Percentiles rank a stretch among this genome's conserved stretches.
phyloP scores from a whole-genome alignment of 148 eudicot species.

The Camellia japonica region DNA sequence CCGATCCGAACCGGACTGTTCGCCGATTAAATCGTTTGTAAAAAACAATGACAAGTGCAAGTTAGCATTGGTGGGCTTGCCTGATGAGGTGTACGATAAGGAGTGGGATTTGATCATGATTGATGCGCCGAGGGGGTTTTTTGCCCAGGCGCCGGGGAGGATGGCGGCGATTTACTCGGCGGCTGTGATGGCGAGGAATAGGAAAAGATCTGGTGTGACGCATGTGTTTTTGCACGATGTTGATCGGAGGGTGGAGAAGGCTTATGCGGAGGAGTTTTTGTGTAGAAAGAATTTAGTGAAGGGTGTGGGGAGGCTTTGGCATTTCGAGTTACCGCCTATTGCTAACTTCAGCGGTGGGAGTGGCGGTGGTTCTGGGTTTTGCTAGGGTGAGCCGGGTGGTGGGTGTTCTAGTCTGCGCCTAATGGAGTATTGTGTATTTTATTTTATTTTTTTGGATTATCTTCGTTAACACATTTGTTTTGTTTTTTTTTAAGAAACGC shows the following conservation, averaged over 20 bases:
- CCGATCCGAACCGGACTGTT: constrained; percentile 13
- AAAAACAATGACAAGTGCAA: constrained; percentile 26
- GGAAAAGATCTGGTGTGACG: constrained; percentile 32
- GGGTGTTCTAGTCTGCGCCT: background rate
- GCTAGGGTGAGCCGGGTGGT: constrained; percentile 1
- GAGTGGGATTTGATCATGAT: constrained; percentile 61
- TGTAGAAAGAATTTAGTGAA: constrained; percentile 31
- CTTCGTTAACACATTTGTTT: no score
- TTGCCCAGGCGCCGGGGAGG: constrained; percentile 48
- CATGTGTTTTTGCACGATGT: constrained; percentile 49
- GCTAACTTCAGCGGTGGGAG: background rate
- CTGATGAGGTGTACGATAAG: constrained; percentile 31
- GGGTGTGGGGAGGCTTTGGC: constrained; percentile 41
- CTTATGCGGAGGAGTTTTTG: constrained; percentile 29
- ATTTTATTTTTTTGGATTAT: no score
- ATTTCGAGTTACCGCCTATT: constrained; percentile 32
- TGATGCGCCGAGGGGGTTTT: constrained; percentile 48
- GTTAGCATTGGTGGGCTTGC: constrained; percentile 30
- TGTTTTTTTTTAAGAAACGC: no score
- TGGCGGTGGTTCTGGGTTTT: constrained; percentile 9
- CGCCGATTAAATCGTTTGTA: constrained; percentile 17
- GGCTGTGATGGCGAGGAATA: constrained; percentile 45
- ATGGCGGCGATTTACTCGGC: constrained; percentile 47
- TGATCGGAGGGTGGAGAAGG: constrained; percentile 44
- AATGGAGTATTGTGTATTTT: no score